phyloP scores from a whole-genome alignment of 768 basidiomycete genomes.

The Mycena sanguinolenta region DNA sequence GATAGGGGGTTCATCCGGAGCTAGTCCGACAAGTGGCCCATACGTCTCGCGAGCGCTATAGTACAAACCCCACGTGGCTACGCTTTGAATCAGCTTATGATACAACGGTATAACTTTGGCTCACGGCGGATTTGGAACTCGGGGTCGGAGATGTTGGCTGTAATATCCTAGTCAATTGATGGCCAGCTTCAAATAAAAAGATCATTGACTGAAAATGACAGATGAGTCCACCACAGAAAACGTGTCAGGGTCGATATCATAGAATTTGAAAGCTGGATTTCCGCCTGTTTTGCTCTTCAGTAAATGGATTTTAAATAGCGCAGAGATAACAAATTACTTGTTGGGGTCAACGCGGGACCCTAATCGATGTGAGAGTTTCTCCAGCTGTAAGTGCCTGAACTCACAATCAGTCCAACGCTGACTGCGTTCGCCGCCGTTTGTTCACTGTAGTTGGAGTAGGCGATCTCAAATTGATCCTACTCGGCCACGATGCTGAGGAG shows the following conservation, averaged over 20 bases:
- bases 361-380: background rate
- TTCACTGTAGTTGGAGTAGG: constrained; percentile 52
- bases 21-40: constrained; percentile 44
- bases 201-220: constrained; percentile 49
- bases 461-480: constrained; percentile 57
- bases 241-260: constrained; percentile 58
- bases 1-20: constrained; percentile 43
- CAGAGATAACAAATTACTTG: constrained; percentile 42
- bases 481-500: background rate
- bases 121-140: constrained; percentile 40
- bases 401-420: constrained; percentile 47
- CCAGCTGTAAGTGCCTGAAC: background rate
- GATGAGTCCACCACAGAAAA: constrained; percentile 55
- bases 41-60: constrained; percentile 52
- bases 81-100: background rate
- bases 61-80: constrained; percentile 24
- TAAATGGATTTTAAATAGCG: background rate
- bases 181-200: background rate
- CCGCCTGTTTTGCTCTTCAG: constrained; percentile 39
- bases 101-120: background rate
- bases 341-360: constrained; percentile 55
- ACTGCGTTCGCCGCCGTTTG: constrained; percentile 47
- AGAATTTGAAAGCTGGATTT: constrained; percentile 56
- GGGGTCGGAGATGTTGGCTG: constrained; percentile 45
- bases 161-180: background rate